A percentile compares a stretch with the other conserved stretches of the same genome.
phyloP scores from a whole-genome alignment of 1,284 basidiomycete species.

The Apiotrichum montevideense region DNA sequence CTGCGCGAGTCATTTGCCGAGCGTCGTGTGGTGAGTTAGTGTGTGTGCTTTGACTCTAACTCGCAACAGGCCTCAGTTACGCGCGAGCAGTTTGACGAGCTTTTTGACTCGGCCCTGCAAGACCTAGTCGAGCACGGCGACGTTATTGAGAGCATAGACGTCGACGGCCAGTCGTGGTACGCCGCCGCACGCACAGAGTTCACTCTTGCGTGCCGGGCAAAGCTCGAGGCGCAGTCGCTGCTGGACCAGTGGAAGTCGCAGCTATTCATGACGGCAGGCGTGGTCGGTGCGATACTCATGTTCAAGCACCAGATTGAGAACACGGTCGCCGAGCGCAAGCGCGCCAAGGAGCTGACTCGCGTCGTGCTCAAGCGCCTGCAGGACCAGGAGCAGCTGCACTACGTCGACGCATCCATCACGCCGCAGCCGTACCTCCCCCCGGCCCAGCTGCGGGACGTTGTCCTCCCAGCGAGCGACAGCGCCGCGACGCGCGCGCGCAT shows the following conservation, averaged over 20 bases:
- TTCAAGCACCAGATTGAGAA: slow-evolving; percentile 50
- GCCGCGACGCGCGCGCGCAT: slow-evolving; percentile 61
- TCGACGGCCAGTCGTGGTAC: slow-evolving; percentile 68
- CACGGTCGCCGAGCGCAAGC: slow-evolving; percentile 60
- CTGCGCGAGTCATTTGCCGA: slow-evolving; percentile 36
- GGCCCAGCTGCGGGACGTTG: slow-evolving; percentile 81
- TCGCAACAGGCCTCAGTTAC: slow-evolving; percentile 29
- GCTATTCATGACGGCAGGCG: slow-evolving; percentile 50
- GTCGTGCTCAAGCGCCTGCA: slow-evolving; percentile 73
- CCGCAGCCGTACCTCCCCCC: slow-evolving; percentile 79
- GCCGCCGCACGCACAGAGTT: slow-evolving; percentile 68
- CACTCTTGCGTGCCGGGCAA: slow-evolving; percentile 63
- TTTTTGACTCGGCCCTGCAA: slow-evolving; percentile 62
- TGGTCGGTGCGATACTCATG: slow-evolving; percentile 37
- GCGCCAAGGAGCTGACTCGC: slow-evolving; percentile 69
- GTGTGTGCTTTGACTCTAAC: background rate
- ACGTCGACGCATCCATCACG: slow-evolving; percentile 71
- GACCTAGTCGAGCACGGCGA: slow-evolving; percentile 75
- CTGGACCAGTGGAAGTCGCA: slow-evolving; percentile 66
- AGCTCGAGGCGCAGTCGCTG: slow-evolving; percentile 60
- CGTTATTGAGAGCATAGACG: slow-evolving; percentile 65
- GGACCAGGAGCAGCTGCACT: slow-evolving; percentile 61
- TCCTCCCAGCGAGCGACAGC: slow-evolving; percentile 76
- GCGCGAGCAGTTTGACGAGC: slow-evolving; percentile 36
- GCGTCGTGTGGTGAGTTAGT: slow-evolving; percentile 30